These are phyloP conservation scores for Primulina huaijiensis DNA, from an alignment of 257 asterid species.

Conservation along the genomic window DNA sequence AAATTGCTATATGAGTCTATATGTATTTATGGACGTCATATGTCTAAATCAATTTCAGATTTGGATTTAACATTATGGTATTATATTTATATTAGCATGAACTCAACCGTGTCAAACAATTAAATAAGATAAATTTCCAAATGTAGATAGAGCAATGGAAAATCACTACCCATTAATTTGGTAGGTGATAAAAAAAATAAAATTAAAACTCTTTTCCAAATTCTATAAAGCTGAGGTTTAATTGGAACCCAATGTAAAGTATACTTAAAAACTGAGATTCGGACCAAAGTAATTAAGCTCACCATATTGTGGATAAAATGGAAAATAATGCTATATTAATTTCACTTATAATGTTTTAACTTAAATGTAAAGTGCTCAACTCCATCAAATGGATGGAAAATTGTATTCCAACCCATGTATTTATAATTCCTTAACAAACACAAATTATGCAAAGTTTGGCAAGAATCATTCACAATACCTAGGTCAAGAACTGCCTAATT, in stretches of 20 bases:
- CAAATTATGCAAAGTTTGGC: constrained; percentile 7
- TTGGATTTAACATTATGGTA: too few relatives aligned
- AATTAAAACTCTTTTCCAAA: not conserved
- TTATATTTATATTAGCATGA: too few relatives aligned
- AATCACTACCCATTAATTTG: too few relatives aligned
- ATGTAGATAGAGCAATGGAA: too few relatives aligned
- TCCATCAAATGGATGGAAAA: not conserved
- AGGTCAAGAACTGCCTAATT: constrained; percentile 30
- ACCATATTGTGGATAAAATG: not conserved
- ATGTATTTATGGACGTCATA: too few relatives aligned
- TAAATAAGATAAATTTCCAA: too few relatives aligned
- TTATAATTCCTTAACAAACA: not conserved
- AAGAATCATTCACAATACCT: not conserved
- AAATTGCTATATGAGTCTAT: too few relatives aligned
- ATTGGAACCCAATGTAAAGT: not conserved
- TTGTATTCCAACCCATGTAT: too few relatives aligned
- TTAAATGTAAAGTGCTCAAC: not conserved
- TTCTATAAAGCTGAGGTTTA: not conserved
- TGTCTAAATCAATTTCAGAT: too few relatives aligned
- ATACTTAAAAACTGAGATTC: not conserved
- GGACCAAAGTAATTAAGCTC: not conserved
- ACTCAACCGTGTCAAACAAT: too few relatives aligned
- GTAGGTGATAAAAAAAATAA: too few relatives aligned
- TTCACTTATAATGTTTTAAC: not conserved
- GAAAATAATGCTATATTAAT: too few relatives aligned